Percentiles rank a stretch among this genome's conserved stretches.
These are phyloP conservation scores for Acanthochlamys bracteata DNA, from an alignment of 106 monocot species.

Conservation along the genomic window DNA sequence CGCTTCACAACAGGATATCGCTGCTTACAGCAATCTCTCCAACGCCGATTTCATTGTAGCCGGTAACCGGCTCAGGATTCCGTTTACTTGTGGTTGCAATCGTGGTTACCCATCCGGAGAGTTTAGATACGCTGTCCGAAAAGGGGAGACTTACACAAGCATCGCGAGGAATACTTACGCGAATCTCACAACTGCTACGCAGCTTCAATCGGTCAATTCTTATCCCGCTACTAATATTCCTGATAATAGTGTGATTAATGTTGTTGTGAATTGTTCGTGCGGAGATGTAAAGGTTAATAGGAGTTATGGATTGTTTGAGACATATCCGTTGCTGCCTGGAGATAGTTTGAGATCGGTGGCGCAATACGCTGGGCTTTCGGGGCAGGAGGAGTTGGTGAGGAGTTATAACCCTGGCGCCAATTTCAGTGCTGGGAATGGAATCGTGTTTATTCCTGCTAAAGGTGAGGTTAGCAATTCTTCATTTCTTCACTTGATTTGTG, in stretches of 20 bases:
- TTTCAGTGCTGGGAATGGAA: constrained; percentile 2
- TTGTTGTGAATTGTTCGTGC: constrained; percentile 6
- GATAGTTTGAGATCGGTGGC: constrained; percentile 2
- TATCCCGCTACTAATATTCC: background rate
- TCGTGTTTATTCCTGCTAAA: constrained; percentile 1
- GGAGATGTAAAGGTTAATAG: background rate
- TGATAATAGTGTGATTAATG: background rate
- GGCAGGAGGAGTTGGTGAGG: background rate
- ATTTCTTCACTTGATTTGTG: background rate
- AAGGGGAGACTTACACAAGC: background rate
- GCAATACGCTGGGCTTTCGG: background rate
- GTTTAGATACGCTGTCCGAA: background rate
- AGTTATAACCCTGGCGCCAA: constrained; percentile 3
- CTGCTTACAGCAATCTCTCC: background rate
- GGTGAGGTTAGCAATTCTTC: background rate
- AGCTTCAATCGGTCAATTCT: background rate
- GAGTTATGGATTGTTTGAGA: constrained; percentile 9
- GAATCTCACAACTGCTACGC: background rate
- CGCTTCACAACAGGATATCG: background rate
- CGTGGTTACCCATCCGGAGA: background rate
- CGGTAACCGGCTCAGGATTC: background rate
- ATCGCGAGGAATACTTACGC: background rate
- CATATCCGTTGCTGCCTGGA: background rate
- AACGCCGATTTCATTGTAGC: background rate
- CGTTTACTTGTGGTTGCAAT: background rate